Evolutionary conservation across 495 filamentous ascomycete species (phyloP).

Genomic region (Durotheca rogersii): DNA sequence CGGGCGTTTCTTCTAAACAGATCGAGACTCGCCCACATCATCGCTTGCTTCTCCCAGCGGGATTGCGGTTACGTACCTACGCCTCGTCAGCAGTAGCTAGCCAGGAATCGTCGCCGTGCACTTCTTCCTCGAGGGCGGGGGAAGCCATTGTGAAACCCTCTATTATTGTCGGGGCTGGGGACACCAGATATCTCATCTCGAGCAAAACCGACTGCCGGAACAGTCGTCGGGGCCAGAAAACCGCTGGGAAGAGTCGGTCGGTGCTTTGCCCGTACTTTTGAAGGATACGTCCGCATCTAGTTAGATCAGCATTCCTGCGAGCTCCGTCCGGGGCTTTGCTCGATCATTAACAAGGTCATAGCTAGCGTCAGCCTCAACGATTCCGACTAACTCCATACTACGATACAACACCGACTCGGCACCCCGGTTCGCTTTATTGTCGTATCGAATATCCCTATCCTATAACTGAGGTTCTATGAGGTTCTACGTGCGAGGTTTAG

Average conservation of each 20-base stretch:
- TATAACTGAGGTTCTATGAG: no score
- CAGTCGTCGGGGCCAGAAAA: not conserved
- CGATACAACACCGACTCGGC: no score
- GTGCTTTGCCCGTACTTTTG: conserved; percentile 11
- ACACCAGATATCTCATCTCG: no score
- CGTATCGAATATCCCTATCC: conserved; percentile 15
- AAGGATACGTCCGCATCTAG: conserved; percentile 16
- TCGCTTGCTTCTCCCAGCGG: conserved; percentile 14
- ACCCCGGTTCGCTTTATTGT: not conserved
- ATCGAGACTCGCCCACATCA: conserved; percentile 20
- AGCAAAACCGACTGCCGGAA: no score
- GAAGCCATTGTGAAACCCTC: conserved; percentile 1
- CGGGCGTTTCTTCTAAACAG: not conserved
- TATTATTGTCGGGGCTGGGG: no score
- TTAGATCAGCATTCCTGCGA: conserved; percentile 18
- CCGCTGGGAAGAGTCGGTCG: not conserved
- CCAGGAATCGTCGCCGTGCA: no score
- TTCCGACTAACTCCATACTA: conserved; percentile 14
- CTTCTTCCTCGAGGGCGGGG: conserved; percentile 2
- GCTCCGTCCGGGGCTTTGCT: conserved; percentile 25
- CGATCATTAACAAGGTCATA: conserved; percentile 4
- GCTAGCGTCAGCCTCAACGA: conserved; percentile 20
- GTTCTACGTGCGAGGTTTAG: conserved; percentile 1
- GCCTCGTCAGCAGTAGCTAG: conserved; percentile 7
- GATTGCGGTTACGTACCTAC: conserved; percentile 32